Base-by-base conservation (phyloP, 495 filamentous ascomycete genomes). In the Trichocladium uniseriatum region DNA sequence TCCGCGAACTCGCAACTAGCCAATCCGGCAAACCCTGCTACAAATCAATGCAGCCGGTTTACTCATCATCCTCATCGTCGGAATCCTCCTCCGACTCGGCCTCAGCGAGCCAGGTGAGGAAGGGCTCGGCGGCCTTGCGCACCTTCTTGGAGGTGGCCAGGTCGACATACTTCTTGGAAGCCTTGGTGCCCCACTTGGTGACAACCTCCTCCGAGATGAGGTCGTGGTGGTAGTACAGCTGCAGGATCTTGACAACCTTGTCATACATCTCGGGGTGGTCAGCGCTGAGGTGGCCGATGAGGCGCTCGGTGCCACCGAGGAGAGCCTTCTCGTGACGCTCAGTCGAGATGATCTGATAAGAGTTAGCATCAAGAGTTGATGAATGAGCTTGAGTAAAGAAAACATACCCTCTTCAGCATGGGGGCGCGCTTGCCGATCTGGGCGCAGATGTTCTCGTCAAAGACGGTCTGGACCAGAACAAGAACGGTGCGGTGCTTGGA, bases 101-200 rank as follows among this genome's bases (percentile, higher is more conserved):
- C 59, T 80, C 88, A 59, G 87, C 79, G 31, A 98, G 86, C 92
- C 92, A 96, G 54, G 80, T 83, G 55, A 96, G 76, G 80, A 98
- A 96, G 41, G 84, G 81, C 76, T 91, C 85, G 28, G 92, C 90
- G 51, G 86, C 80, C 77, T 94, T 92, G 76, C 89, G 86, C 58
- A 97, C 86, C 76, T 95, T 95, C 77, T 88, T 91, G 73, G 88
- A 95, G 49, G 80, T 91, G 37, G 80, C 55, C 31, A 91, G 62
- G 57, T 97, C 92, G 62, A 95, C 88, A 63, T 95, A 96, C 68
- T 94, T 94, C 80, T 94, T 95, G 79, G 88, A 94, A 28, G 90
- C 88, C 77, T 91, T 94, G 57, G 78, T 73, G 49, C 89, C 88
- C 92, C 92, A 98, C 46, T 83, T 82, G 70, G 83, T 89, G 64